Evolutionary conservation across 2,329 filamentous ascomycete species (phyloP), one percentile per base, ranked within the genome.

Genomic region (Arthroderma sp.): DNA sequence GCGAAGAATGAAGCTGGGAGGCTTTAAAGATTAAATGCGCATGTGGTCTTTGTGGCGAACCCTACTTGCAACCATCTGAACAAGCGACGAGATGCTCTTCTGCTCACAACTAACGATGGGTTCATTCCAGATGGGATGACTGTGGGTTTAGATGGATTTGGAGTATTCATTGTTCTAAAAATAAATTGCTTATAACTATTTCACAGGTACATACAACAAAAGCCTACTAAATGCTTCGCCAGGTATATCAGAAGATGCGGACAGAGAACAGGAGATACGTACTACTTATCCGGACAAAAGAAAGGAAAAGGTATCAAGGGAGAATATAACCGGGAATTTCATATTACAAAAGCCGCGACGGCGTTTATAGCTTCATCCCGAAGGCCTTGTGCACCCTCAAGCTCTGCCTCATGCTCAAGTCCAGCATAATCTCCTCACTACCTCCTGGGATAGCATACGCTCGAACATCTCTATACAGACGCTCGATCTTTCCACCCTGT

Each of bases 361-460:
- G 8, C 9, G 10, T 39, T 54, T 80, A 96, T 64, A 98, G 62
- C 75, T 95, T 98, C 89, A 96, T 95, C 6, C 91, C 91, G 63
- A 94, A 71, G 50, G 81, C 80, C 74, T 95, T 82, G 56, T 87
- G 85, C 45, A 98, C 91, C 63, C 78, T 80, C 71, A 94, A 64
- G 51, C 82, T 83, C 73, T 95, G 88, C 56, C 89, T 75, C 64
- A 98, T 94, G 68, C 86, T 94, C 59, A 98, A 66, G 65, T 98
- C 91, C 53, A 96, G 71, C 91, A 98, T 98, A 53, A 98, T 98
- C 75, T 98, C 91, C 70, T 98, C 89, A 53, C 80, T 86, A 27
- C 91, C 91, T 58, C 91, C 91, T 3, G 91, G 91, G 55, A 98
- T 89, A 50, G 91, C 89, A 65, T 98, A 96, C 0, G 91, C 91